phyloP scores from a whole-genome alignment of 2,329 filamentous ascomycete species.

The Verticillium alfalfae region DNA sequence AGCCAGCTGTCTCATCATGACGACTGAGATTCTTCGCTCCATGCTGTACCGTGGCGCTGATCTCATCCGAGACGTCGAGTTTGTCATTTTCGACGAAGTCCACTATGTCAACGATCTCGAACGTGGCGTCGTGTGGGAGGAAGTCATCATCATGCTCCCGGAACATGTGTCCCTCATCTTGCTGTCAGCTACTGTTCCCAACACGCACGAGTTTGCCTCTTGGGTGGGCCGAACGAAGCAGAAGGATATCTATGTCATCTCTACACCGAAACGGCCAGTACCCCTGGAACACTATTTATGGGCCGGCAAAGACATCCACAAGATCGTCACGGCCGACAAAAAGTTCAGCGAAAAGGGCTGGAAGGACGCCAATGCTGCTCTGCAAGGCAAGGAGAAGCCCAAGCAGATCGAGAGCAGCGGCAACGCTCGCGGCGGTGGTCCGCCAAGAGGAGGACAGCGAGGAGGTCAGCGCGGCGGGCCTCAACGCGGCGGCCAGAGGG shows the following conservation, averaged over 20 bases:
- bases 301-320: constrained; percentile 87
- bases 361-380: constrained; percentile 83
- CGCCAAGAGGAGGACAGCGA: constrained; percentile 20
- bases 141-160: constrained; percentile 98
- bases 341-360: constrained; percentile 87
- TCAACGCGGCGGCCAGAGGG: constrained; percentile 33
- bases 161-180: constrained; percentile 95
- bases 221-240: constrained; percentile 98
- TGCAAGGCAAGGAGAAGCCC: constrained; percentile 76
- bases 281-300: constrained; percentile 95
- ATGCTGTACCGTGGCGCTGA: constrained; percentile 98
- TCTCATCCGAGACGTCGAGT: constrained; percentile 93
- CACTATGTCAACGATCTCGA: constrained; percentile 98
- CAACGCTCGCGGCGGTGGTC: constrained; percentile 25
- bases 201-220: constrained; percentile 95
- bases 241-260: constrained; percentile 98
- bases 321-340: constrained; percentile 92
- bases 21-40: constrained; percentile 93
- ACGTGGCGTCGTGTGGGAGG: constrained; percentile 96
- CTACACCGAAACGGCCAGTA: constrained; percentile 89
- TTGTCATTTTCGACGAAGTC: constrained; percentile 98
- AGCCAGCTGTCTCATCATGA: constrained; percentile 98
- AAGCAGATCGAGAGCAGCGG: constrained; percentile 38
- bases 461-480: constrained; percentile 27
- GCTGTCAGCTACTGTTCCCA: constrained; percentile 92